These are phyloP conservation scores for Astraeus odoratus DNA, from an alignment of 768 basidiomycete genomes.

Conservation along the genomic window DNA sequence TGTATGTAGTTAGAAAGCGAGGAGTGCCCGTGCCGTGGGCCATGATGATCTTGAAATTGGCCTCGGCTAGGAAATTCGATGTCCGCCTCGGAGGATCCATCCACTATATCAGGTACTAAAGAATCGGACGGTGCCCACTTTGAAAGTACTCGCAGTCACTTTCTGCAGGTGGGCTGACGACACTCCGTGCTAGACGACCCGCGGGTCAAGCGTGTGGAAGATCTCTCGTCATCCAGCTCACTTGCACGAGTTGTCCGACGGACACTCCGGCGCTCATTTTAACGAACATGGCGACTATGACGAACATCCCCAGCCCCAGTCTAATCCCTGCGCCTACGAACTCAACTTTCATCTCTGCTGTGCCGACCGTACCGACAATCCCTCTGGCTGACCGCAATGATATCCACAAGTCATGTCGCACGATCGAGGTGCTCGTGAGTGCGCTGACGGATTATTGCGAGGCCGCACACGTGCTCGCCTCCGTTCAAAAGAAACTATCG, in stretches of 20 bases:
- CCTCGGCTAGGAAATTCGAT: too few species aligned
- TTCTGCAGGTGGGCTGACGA: too few species aligned
- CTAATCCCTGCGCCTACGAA: not conserved
- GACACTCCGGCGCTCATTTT: not conserved
- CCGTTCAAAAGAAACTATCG: slow-evolving; percentile 67
- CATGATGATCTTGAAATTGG: too few species aligned
- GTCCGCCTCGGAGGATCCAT: too few species aligned
- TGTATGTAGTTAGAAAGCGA: too few species aligned
- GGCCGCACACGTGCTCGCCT: slow-evolving; percentile 51
- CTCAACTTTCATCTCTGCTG: not conserved
- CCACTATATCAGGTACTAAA: too few species aligned
- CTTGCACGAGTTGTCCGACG: too few species aligned
- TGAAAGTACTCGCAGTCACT: too few species aligned
- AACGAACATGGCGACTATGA: not conserved
- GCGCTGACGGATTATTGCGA: slow-evolving; percentile 73
- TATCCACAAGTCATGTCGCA: slow-evolving; percentile 76
- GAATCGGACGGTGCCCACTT: slow-evolving; percentile 8
- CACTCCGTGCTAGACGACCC: too few species aligned
- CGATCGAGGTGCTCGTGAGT: slow-evolving; percentile 60
- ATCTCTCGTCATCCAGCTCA: too few species aligned
- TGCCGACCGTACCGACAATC: slow-evolving; percentile 10
- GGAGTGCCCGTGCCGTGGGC: too few species aligned
- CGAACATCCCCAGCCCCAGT: not conserved
- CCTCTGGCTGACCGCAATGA: slow-evolving; percentile 56
- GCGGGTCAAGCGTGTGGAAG: too few species aligned